Evolutionary conservation across 345 rosid genomes (phyloP).

Genomic region (Brassica cretica): DNA sequence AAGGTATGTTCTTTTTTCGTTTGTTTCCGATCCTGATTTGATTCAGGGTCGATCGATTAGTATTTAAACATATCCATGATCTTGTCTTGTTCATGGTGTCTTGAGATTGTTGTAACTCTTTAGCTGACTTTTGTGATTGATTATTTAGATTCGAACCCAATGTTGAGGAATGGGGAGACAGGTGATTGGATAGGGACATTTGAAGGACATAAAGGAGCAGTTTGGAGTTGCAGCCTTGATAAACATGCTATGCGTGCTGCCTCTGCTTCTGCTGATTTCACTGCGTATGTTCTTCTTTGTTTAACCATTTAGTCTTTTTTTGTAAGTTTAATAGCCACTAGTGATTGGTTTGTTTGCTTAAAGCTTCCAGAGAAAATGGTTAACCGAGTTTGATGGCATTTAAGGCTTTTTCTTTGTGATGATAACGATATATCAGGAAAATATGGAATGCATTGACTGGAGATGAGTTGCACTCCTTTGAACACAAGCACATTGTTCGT

Average conservation of each 20-base stretch:
- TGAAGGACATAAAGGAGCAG: slow-evolving; percentile 98
- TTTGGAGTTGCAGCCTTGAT: slow-evolving; percentile 96
- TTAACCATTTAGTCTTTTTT: background rate
- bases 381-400: background rate
- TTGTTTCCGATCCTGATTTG: background rate
- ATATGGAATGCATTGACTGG: slow-evolving; percentile 93
- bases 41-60: slow-evolving; percentile 11
- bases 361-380: background rate
- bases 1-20: slow-evolving; percentile 44
- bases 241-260: slow-evolving; percentile 87
- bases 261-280: slow-evolving; percentile 97
- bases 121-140: slow-evolving; percentile 23
- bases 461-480: slow-evolving; percentile 82
- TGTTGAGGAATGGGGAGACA: slow-evolving; percentile 99
- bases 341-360: background rate
- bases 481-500: slow-evolving; percentile 91
- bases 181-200: slow-evolving; percentile 99
- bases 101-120: slow-evolving; percentile 3
- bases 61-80: background rate
- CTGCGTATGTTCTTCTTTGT: slow-evolving; percentile 55
- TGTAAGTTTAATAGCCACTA: background rate
- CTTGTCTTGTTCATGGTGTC: background rate
- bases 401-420: background rate
- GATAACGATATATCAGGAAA: slow-evolving; percentile 53
- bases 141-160: slow-evolving; percentile 78